Base-by-base conservation (phyloP, 148 eudicot genomes). In the Cornus controversa region DNA sequence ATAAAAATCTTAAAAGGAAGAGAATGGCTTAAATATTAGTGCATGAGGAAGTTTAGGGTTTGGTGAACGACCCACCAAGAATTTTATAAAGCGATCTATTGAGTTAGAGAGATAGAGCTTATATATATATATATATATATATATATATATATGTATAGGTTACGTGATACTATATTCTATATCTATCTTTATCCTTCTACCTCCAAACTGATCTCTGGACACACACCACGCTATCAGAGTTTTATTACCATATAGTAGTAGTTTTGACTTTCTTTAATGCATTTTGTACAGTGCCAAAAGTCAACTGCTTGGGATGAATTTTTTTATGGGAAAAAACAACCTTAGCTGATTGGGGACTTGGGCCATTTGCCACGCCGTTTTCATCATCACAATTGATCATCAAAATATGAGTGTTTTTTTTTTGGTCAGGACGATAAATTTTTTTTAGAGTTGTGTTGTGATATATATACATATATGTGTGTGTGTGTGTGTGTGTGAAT, bases 51-150 rank as follows among this genome's bases (percentile, higher is more conserved):
- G 45, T 86, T 86, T 60, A 80, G 77, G 74, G 83, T 88, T 93
- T 70, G 97, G 86, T 93, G 90, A 91, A 82, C 94, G 66, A 85
- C 88, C 79, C 82, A 75, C 84, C 81, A 78, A 85, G 79, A 78
- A 83, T 70, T 70, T 76, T 4, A 60, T 22, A 66, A 78, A 75
- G 76, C 18, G 13, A 54, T 31, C 34, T n/a, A n/a, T n/a, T 5
- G 45, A 40, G 8, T 6, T n/a, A n/a, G 10, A 0, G 45, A 6
- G 45, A 40, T 6, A 40, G 45, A 40, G 45, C 45, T 40, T 3
- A 40, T 31, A n/a, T n/a, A n/a, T n/a, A n/a, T n/a, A n/a, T n/a
- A n/a, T n/a, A n/a, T n/a, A n/a, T n/a, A n/a, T n/a, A n/a, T n/a
- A n/a, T n/a, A n/a, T n/a, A n/a, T n/a, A n/a, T n/a, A n/a, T n/a